A percentile compares a stretch with the other conserved stretches of the same genome.
Evolutionary conservation across 352 stramenopile genomes (phyloP).

Genomic region (Blastocystis sp.): DNA sequence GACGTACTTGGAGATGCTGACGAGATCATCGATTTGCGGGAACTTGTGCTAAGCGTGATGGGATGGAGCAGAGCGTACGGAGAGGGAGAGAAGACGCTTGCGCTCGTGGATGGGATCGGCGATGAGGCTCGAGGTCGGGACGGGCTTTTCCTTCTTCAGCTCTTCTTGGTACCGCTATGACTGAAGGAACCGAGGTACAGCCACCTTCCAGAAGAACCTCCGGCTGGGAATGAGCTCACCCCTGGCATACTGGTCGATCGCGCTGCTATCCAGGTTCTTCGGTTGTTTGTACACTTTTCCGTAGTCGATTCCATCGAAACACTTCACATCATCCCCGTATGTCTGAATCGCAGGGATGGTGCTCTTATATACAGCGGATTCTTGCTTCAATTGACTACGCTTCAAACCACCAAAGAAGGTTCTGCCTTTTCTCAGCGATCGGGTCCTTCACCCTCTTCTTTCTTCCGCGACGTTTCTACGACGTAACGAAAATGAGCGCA

Average conservation of each 20-base stretch:
- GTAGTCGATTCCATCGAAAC: slow-evolving; percentile 56
- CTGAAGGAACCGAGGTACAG: neutral
- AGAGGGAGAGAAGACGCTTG: slow-evolving; percentile 18
- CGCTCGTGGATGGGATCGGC: slow-evolving; percentile 24
- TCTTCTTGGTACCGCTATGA: slow-evolving; percentile 58
- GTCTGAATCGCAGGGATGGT: slow-evolving; percentile 29
- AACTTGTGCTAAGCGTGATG: slow-evolving; percentile 24
- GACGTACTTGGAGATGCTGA: slow-evolving; percentile 5
- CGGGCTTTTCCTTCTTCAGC: slow-evolving; percentile 18
- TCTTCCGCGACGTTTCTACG: slow-evolving; percentile 56
- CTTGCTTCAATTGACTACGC: slow-evolving; percentile 19
- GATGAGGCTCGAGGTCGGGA: neutral
- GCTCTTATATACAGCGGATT: slow-evolving; percentile 25
- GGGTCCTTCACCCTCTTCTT: slow-evolving; percentile 7
- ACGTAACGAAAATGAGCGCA: neutral
- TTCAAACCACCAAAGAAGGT: neutral
- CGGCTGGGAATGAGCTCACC: slow-evolving; percentile 30
- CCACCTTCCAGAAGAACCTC: slow-evolving; percentile 58
- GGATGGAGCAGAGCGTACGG: neutral
- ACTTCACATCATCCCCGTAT: slow-evolving; percentile 60
- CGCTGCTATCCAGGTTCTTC: neutral
- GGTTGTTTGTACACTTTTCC: slow-evolving; percentile 30
- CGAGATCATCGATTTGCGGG: slow-evolving; percentile 44
- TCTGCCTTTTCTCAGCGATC: slow-evolving; percentile 10
- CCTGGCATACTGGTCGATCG: neutral